phyloP scores from a whole-genome alignment of 2,329 filamentous ascomycete species.

The Volutella citrinella region DNA sequence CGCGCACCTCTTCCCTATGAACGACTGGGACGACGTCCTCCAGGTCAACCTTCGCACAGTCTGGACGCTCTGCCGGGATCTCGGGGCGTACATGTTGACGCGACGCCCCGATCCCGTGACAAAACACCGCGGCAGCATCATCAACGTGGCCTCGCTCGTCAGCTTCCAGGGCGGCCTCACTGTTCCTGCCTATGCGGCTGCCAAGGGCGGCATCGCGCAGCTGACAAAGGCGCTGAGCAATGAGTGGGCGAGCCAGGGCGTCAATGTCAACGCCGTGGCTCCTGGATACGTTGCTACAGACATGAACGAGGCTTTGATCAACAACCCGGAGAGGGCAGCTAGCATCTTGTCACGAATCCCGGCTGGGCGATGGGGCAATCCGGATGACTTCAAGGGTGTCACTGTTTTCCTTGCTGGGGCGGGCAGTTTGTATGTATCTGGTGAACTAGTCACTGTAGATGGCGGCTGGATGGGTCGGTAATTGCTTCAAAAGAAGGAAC shows the following conservation, averaged over 20 bases:
- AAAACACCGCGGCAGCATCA: constrained; percentile 65
- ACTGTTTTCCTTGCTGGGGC: constrained; percentile 73
- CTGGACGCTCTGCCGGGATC: constrained; percentile 74
- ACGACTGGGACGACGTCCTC: constrained; percentile 76
- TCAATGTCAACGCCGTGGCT: constrained; percentile 85
- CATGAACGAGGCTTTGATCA: constrained; percentile 83
- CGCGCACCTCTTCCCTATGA: constrained; percentile 69
- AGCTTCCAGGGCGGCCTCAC: constrained; percentile 85
- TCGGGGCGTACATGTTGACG: constrained; percentile 74
- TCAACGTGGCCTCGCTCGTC: constrained; percentile 81
- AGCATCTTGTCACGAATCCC: constrained; percentile 81
- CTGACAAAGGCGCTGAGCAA: constrained; percentile 83
- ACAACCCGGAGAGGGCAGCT: constrained; percentile 64
- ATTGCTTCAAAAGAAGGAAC: no score
- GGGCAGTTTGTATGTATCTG: constrained; percentile 78
- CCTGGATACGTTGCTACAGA: constrained; percentile 92
- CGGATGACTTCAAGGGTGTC: constrained; percentile 85
- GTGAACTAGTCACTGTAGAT: constrained; percentile 79
- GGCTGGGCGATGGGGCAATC: constrained; percentile 75
- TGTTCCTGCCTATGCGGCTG: constrained; percentile 82
- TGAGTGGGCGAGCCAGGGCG: constrained; percentile 76
- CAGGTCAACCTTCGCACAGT: constrained; percentile 84
- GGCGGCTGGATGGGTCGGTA: constrained; percentile 91
- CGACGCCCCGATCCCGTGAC: constrained; percentile 45
- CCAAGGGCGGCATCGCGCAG: constrained; percentile 82